phyloP scores from a whole-genome alignment of 805 yeast species.

The Suhomyces sp. region DNA sequence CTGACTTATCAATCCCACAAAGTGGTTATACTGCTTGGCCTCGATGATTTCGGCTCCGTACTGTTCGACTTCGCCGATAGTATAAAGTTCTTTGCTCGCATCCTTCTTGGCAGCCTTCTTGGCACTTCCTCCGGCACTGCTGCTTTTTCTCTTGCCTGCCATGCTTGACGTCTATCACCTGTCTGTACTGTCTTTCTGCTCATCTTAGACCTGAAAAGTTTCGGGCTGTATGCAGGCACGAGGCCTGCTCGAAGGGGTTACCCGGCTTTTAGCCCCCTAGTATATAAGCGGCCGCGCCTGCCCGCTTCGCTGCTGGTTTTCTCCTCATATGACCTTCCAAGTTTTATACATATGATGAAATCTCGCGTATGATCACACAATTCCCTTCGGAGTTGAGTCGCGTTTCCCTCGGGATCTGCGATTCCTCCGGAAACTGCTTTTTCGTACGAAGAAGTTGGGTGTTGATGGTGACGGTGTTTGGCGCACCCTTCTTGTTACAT shows the following conservation, averaged over 20 bases:
- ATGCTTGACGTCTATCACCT: slow-evolving; percentile 1
- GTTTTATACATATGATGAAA: slow-evolving; percentile 62
- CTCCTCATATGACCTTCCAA: slow-evolving; percentile 59
- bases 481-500: slow-evolving; percentile 51
- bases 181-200: neutral
- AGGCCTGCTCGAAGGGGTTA: slow-evolving; percentile 10
- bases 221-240: slow-evolving; percentile 2
- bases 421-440: slow-evolving; percentile 33
- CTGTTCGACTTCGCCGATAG: slow-evolving; percentile 18
- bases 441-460: slow-evolving; percentile 39
- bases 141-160: slow-evolving; percentile 6
- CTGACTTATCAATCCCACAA: slow-evolving; percentile 45
- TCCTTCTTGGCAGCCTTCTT: slow-evolving; percentile 7
- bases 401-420: slow-evolving; percentile 13
- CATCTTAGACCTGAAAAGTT: slow-evolving; percentile 1
- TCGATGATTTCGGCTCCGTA: slow-evolving; percentile 31
- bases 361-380: slow-evolving; percentile 50
- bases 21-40: slow-evolving; percentile 54
- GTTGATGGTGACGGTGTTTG: slow-evolving; percentile 46
- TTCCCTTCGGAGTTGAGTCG: slow-evolving; percentile 44
- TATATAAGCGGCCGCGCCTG: neutral
- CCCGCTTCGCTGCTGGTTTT: slow-evolving; percentile 3
- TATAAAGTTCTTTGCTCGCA: neutral
- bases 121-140: neutral
- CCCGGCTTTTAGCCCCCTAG: slow-evolving; percentile 15